Conservation (phyloP, 2,329 filamentous ascomycete species). For the Penicillium sp. region DNA sequence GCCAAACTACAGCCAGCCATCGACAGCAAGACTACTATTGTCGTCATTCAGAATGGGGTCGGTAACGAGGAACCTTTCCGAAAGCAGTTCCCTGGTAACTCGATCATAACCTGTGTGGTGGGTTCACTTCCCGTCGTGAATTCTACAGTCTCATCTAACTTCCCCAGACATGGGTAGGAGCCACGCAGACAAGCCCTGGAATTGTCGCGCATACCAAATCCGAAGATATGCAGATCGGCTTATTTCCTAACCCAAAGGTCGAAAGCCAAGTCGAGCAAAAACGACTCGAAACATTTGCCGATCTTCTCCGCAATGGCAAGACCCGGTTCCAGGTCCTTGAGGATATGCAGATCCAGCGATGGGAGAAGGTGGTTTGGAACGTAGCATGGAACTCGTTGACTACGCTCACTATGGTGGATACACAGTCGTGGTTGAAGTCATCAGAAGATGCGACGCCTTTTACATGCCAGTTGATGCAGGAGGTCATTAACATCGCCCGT, state of each 20-base stretch:
- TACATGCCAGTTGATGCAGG: conserved; percentile 44
- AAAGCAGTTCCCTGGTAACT: conserved; percentile 29
- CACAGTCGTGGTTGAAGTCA: conserved; percentile 44
- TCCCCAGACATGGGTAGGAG: conserved; percentile 49
- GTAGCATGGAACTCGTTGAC: conserved; percentile 46
- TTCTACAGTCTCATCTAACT: background rate
- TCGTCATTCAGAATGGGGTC: conserved; percentile 45
- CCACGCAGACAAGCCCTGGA: conserved; percentile 52
- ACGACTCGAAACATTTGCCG: conserved; percentile 45
- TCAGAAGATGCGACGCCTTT: conserved; percentile 41
- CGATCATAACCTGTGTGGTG: conserved; percentile 46
- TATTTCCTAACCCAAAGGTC: conserved; percentile 46
- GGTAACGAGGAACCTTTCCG: conserved; percentile 45
- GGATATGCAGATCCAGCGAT: conserved; percentile 41
- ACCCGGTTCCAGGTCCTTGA: conserved; percentile 40
- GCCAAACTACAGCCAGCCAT: conserved; percentile 38
- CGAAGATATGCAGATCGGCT: conserved; percentile 57
- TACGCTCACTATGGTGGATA: conserved; percentile 45
- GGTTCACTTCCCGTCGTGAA: conserved; percentile 18
- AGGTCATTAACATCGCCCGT: conserved; percentile 45
- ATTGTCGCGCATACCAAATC: conserved; percentile 52
- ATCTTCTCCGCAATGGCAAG: conserved; percentile 43
- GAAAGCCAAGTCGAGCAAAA: conserved; percentile 34
- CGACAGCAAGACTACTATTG: conserved; percentile 38
- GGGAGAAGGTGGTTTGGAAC: conserved; percentile 48